Evolutionary conservation across 495 filamentous ascomycete species (phyloP), one percentile per base, ranked within the genome.

Genomic region (Patellaria atrata): DNA sequence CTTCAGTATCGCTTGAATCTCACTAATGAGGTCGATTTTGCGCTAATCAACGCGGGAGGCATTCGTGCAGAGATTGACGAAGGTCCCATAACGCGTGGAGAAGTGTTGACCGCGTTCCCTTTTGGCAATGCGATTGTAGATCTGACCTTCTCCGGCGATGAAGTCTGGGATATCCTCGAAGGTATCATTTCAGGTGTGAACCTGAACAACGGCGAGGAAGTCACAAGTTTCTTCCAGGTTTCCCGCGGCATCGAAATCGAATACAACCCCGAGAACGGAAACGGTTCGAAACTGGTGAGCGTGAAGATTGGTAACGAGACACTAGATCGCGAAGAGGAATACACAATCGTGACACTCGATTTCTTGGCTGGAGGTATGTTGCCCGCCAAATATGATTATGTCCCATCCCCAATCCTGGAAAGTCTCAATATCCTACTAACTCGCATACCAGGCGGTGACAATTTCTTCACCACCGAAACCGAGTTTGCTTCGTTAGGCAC

Each of bases 391-490:
- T n/a, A n/a, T n/a, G n/a, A n/a, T n/a, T n/a, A n/a, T n/a, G n/a
- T n/a, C n/a, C n/a, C n/a, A n/a, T n/a, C n/a, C n/a, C n/a, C n/a
- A n/a, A n/a, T n/a, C n/a, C n/a, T n/a, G n/a, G n/a, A n/a, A n/a
- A n/a, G n/a, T n/a, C n/a, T n/a, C n/a, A n/a, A n/a, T n/a, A n/a
- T n/a, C n/a, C n/a, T n/a, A n/a, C n/a, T n/a, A n/a, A n/a, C n/a
- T n/a, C n/a, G n/a, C n/a, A n/a, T n/a, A n/a, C n/a, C n/a, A n/a
- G 67, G 68, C 5, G 71, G 69, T 8, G 70, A 75, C 35, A 73
- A 72, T 36, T 63, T 68, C 36, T 52, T 69, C 36, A 38, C 46
- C 5, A 19, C 54, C 0, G 40, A 50, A 17, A 54, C 54, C 18
- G 37, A 62, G 5, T 55, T 61, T 9, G 37, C 54, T 1, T 38